These are phyloP conservation scores for Ensete ventricosum DNA, from an alignment of 176 grass and related monocot genomes.

Conservation along the genomic window DNA sequence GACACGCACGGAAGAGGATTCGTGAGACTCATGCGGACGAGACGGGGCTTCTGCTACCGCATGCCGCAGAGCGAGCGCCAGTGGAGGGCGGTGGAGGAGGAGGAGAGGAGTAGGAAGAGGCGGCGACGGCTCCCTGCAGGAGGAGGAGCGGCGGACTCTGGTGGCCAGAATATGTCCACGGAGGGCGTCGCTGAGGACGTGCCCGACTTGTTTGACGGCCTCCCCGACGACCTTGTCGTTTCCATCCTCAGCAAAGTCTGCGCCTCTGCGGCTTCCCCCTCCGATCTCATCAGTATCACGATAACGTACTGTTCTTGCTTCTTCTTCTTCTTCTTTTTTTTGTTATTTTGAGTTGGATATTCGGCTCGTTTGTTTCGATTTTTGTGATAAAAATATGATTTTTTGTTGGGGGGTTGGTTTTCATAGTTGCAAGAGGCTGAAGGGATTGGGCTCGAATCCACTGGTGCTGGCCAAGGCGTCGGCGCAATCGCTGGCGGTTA, in stretches of 20 bases:
- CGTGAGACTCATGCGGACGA: conserved; percentile 9
- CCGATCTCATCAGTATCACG: conserved; percentile 31
- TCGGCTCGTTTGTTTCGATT: conserved; percentile 3
- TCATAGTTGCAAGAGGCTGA: conserved; percentile 59
- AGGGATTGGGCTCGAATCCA: conserved; percentile 27
- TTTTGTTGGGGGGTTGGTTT: not conserved
- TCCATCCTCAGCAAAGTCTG: conserved; percentile 33
- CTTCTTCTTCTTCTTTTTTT: too few relatives aligned
- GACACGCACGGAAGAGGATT: not conserved
- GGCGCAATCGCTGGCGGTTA: conserved; percentile 21
- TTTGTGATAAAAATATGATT: not conserved
- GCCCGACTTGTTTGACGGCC: conserved; percentile 41
- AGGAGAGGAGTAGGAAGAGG: conserved; percentile 15
- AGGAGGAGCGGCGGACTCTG: not conserved
- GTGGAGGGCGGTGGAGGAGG: conserved; percentile 3
- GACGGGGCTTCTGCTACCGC: conserved; percentile 9
- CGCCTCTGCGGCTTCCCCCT: conserved; percentile 17
- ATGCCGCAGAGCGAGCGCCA: not conserved
- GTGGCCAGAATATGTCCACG: not conserved
- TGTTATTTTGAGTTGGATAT: not conserved
- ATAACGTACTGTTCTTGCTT: conserved; percentile 20
- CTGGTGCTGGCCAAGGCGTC: conserved; percentile 38
- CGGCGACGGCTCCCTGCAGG: not conserved
- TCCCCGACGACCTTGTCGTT: conserved; percentile 59
- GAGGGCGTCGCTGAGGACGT: not conserved